Percentiles rank a stretch among this genome's conserved stretches.
phyloP scores from a whole-genome alignment of 2,329 filamentous ascomycete genomes.

The Penicillium sp. region DNA sequence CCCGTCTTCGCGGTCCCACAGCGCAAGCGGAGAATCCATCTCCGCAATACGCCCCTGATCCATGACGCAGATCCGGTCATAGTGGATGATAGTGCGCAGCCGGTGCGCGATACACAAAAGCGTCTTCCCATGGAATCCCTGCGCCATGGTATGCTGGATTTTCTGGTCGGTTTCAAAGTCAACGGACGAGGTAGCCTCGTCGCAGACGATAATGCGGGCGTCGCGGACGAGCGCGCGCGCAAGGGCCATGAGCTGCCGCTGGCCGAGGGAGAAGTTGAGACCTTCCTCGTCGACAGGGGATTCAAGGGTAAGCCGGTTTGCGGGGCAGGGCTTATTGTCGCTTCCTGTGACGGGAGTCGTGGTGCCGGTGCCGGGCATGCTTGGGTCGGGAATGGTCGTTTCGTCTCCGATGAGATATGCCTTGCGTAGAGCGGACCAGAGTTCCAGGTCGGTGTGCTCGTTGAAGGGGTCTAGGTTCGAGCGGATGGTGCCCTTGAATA shows the following conservation, averaged over 20 bases:
- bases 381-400: slow-evolving; percentile 45
- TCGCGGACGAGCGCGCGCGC: slow-evolving; percentile 85
- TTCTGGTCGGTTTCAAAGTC: slow-evolving; percentile 97
- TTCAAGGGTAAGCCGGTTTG: slow-evolving; percentile 59
- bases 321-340: slow-evolving; percentile 44
- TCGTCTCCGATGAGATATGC: slow-evolving; percentile 51
- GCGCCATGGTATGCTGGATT: slow-evolving; percentile 86
- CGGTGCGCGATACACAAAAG: slow-evolving; percentile 91
- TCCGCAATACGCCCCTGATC: slow-evolving; percentile 85
- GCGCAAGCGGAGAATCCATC: slow-evolving; percentile 71
- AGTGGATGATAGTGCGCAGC: slow-evolving; percentile 86
- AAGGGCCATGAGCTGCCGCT: slow-evolving; percentile 93
- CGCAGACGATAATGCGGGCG: slow-evolving; percentile 91
- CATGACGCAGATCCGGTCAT: slow-evolving; percentile 97
- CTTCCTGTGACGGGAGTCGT: slow-evolving; percentile 34
- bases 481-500: slow-evolving; percentile 48
- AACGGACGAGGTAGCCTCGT: slow-evolving; percentile 90
- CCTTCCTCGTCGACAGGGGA: slow-evolving; percentile 88
- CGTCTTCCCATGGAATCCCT: slow-evolving; percentile 82
- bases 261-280: slow-evolving; percentile 91
- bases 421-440: slow-evolving; percentile 50
- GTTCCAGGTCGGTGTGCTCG: slow-evolving; percentile 48
- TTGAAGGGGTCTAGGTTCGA: slow-evolving; percentile 50
- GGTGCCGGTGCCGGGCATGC: slow-evolving; percentile 34
- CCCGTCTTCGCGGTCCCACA: slow-evolving; percentile 69